A percentile compares a stretch with the other conserved stretches of the same genome.
phyloP scores from a whole-genome alignment of 1,284 basidiomycete genomes.

The Meripilus lineatus region DNA sequence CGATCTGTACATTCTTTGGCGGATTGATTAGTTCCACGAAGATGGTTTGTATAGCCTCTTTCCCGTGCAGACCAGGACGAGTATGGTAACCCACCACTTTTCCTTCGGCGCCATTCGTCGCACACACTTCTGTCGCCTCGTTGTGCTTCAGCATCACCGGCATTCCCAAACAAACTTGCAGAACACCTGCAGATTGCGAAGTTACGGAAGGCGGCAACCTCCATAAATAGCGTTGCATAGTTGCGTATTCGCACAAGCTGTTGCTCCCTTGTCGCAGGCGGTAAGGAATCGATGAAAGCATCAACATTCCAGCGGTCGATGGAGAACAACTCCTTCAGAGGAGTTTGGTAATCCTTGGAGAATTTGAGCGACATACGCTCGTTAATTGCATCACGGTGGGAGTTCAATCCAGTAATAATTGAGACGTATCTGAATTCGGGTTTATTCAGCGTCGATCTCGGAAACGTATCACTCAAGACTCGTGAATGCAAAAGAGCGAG shows the following conservation, averaged over 20 bases:
- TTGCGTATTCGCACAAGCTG: too few species aligned
- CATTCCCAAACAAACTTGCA: slow-evolving; percentile 38
- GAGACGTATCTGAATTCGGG: slow-evolving; percentile 25
- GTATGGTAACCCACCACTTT: slow-evolving; percentile 29
- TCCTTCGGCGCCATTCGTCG: slow-evolving; percentile 38
- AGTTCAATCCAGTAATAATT: slow-evolving; percentile 29
- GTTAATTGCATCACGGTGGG: slow-evolving; percentile 31
- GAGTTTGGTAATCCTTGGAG: slow-evolving; percentile 24
- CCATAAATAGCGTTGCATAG: slow-evolving; percentile 27
- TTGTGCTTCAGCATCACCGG: slow-evolving; percentile 36
- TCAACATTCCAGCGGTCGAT: slow-evolving; percentile 16
- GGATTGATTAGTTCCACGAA: slow-evolving; percentile 33
- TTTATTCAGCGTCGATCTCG: slow-evolving; percentile 12
- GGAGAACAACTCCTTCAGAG: slow-evolving; percentile 25
- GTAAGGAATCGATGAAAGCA: not conserved
- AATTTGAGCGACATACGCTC: slow-evolving; percentile 21
- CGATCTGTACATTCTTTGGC: slow-evolving; percentile 25
- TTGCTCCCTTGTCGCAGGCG: too few species aligned
- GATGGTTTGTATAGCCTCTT: slow-evolving; percentile 25
- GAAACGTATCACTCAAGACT: not conserved
- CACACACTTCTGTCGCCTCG: slow-evolving; percentile 32
- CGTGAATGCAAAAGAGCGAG: not conserved
- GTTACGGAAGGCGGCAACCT: slow-evolving; percentile 16
- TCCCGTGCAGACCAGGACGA: slow-evolving; percentile 7
- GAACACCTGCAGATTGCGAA: slow-evolving; percentile 23